phyloP scores from a whole-genome alignment of 2,329 filamentous ascomycete species.

The Fusarium sp. region DNA sequence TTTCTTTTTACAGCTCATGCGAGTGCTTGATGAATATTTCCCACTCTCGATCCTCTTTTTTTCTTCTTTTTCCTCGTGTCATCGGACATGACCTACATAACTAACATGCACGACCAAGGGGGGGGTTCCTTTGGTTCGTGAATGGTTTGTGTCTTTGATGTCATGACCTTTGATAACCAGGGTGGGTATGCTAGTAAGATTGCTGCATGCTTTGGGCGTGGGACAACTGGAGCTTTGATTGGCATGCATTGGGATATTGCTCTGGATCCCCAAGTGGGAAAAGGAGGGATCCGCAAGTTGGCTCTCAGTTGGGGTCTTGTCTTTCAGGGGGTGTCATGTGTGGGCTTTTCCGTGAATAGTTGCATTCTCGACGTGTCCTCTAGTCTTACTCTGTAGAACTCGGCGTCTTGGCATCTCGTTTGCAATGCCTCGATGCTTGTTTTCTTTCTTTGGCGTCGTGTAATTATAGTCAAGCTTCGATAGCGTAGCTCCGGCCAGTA shows the following conservation, averaged over 20 bases:
- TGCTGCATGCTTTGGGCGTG: constrained; percentile 32
- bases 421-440: not conserved
- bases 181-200: constrained; percentile 35
- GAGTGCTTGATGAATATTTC: constrained; percentile 5
- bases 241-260: constrained; percentile 36
- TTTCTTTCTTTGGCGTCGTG: not conserved
- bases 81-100: constrained; percentile 30
- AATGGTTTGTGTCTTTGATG: constrained; percentile 8
- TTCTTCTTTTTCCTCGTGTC: constrained; percentile 1
- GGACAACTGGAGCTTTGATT: constrained; percentile 17
- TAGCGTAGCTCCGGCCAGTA: not conserved
- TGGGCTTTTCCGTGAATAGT: not conserved
- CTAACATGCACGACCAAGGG: not conserved
- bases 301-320: constrained; percentile 17
- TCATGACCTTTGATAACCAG: constrained; percentile 10
- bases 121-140: not conserved
- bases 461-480: not conserved
- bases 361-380: not conserved
- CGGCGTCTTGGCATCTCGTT: not conserved
- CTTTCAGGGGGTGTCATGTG: not conserved
- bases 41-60: not conserved
- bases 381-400: not conserved
- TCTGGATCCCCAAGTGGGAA: constrained; percentile 17
- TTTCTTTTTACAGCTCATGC: constrained; percentile 20
- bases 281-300: constrained; percentile 7